Percentiles rank a stretch among this genome's conserved stretches.
Conservation (phyloP, 345 rosid genomes). For the Kernera saxatilis region DNA sequence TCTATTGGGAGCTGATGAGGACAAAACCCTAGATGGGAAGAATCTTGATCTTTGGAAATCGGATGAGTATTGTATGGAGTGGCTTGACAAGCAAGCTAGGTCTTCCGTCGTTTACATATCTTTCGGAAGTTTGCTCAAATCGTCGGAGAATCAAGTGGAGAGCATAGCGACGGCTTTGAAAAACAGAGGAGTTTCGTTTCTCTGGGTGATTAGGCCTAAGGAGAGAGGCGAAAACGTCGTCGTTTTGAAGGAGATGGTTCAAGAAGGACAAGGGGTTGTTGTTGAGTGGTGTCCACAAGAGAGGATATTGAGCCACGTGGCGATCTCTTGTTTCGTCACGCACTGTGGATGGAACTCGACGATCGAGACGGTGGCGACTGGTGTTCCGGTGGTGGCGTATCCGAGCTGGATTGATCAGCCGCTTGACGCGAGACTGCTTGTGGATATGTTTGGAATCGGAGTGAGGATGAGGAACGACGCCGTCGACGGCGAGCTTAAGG, state of each 20-base stretch:
- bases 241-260: conserved; percentile 27
- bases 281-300: conserved; percentile 54
- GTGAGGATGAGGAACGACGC: conserved; percentile 36
- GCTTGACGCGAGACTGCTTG: conserved; percentile 29
- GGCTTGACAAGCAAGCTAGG: conserved; percentile 43
- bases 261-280: conserved; percentile 34
- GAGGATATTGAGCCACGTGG: conserved; percentile 37
- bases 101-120: conserved; percentile 56
- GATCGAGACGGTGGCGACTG: conserved; percentile 36
- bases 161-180: conserved; percentile 37
- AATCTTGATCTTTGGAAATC: conserved; percentile 36
- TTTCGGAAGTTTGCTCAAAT: conserved; percentile 41
- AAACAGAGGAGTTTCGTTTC: conserved; percentile 33
- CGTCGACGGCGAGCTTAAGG: conserved; percentile 26
- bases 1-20: conserved; percentile 31
- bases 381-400: conserved; percentile 46
- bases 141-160: conserved; percentile 32
- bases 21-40: not conserved
- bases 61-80: conserved; percentile 40
- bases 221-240: not conserved
- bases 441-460: conserved; percentile 42
- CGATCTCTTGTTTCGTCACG: conserved; percentile 45
- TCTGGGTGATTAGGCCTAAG: conserved; percentile 46
- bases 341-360: conserved; percentile 63
- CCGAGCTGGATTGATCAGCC: conserved; percentile 44